phyloP scores from a whole-genome alignment of 305 asterid genomes.

The Euphrasia arctica region DNA sequence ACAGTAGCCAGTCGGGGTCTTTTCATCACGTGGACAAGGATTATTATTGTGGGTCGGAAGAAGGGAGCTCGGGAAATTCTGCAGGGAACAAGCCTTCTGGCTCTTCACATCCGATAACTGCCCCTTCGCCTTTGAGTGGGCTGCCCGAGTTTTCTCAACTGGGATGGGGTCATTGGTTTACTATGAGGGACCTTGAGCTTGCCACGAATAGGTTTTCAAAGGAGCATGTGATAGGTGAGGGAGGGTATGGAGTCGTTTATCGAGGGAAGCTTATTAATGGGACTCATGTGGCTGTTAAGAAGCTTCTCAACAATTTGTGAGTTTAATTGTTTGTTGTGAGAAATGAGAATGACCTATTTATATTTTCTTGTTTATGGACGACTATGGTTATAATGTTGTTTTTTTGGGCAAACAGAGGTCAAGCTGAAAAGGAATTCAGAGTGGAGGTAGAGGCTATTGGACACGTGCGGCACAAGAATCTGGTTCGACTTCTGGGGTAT shows the following conservation, averaged over 20 bases:
- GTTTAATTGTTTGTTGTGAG: conserved; percentile 29
- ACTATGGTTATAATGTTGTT: conserved; percentile 14
- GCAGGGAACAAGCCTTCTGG: conserved; percentile 43
- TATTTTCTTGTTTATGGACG: conserved; percentile 2
- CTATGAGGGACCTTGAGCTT: conserved; percentile 75
- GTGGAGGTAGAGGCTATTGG: conserved; percentile 99
- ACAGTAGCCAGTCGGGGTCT: conserved; percentile 36
- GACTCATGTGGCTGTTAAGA: conserved; percentile 80
- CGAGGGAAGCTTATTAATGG: conserved; percentile 75
- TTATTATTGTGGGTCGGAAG: conserved; percentile 17
- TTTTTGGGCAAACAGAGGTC: conserved; percentile 53
- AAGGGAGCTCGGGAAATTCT: conserved; percentile 64
- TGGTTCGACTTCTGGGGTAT: conserved; percentile 93
- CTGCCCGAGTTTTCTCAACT: conserved; percentile 89
- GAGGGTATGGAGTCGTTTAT: conserved; percentile 94
- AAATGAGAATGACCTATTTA: background rate
- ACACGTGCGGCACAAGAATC: conserved; percentile 89
- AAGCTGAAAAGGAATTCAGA: conserved; percentile 91
- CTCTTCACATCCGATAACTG: conserved; percentile 61
- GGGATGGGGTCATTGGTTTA: conserved; percentile 99
- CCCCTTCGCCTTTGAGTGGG: conserved; percentile 85
- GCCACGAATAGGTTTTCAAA: conserved; percentile 84
- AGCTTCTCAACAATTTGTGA: conserved; percentile 91
- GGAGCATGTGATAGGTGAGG: conserved; percentile 87
- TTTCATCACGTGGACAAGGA: background rate